Percentiles rank a stretch among this genome's conserved stretches.
Evolutionary conservation across 2,329 filamentous ascomycete species (phyloP).

Genomic region (Nemania abortiva): DNA sequence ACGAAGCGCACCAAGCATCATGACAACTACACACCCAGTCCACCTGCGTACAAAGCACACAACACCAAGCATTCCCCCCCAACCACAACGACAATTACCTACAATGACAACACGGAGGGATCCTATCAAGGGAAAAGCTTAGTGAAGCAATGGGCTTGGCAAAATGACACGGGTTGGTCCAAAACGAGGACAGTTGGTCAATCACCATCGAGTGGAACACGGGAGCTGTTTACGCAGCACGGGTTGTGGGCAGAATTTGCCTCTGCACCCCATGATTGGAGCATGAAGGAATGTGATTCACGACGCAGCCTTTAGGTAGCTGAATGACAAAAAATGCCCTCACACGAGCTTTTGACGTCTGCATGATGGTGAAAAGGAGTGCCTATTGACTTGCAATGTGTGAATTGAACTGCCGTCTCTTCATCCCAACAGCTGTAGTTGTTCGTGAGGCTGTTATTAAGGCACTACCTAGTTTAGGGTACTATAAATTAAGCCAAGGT

Average conservation of each 20-base stretch:
- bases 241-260: slow-evolving; percentile 36
- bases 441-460: not conserved
- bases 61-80: slow-evolving; percentile 27
- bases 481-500: too few relatives aligned
- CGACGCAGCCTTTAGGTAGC: slow-evolving; percentile 45
- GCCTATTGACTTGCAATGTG: slow-evolving; percentile 2
- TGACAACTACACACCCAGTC: slow-evolving; percentile 52
- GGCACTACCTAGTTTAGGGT: not conserved
- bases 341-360: not conserved
- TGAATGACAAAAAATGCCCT: slow-evolving; percentile 44
- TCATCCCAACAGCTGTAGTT: not conserved
- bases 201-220: slow-evolving; percentile 48
- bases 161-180: slow-evolving; percentile 50
- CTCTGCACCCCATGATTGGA: slow-evolving; percentile 38
- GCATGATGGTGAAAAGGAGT: not conserved
- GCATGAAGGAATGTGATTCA: slow-evolving; percentile 38
- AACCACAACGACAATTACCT: slow-evolving; percentile 20
- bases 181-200: slow-evolving; percentile 50
- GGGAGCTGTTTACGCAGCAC: slow-evolving; percentile 47
- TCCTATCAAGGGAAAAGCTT: slow-evolving; percentile 35
- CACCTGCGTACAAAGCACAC: slow-evolving; percentile 51
- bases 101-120: slow-evolving; percentile 19
- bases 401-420: not conserved
- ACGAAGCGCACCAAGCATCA: slow-evolving; percentile 49
- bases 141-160: slow-evolving; percentile 48